Conservation (phyloP, 495 filamentous ascomycete genomes). For the Podospora comata region DNA sequence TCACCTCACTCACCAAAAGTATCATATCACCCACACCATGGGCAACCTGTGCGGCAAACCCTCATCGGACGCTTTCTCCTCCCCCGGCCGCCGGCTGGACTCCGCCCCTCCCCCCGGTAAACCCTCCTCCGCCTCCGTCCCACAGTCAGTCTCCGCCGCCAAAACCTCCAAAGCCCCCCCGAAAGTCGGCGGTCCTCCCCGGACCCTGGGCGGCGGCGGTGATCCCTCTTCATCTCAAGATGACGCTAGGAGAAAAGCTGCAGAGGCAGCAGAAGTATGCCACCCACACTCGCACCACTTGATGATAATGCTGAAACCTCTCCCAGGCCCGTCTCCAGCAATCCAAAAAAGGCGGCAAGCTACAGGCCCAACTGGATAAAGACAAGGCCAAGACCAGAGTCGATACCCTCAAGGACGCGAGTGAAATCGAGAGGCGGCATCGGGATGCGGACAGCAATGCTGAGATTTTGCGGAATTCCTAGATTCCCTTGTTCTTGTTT, state of each 20-base stretch:
- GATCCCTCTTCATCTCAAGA: constrained; percentile 17
- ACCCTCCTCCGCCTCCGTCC: constrained; percentile 37
- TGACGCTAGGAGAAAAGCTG: constrained; percentile 59
- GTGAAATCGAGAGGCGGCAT: constrained; percentile 52
- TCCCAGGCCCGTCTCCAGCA: constrained; percentile 46
- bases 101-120: constrained; percentile 39
- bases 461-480: constrained; percentile 53
- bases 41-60: constrained; percentile 71
- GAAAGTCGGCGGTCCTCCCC: constrained; percentile 50
- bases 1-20: neutral
- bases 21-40: constrained; percentile 45
- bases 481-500: neutral
- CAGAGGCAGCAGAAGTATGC: constrained; percentile 64
- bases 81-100: constrained; percentile 62
- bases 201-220: constrained; percentile 49
- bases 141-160: constrained; percentile 30
- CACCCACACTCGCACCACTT: constrained; percentile 20
- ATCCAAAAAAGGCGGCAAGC: constrained; percentile 50
- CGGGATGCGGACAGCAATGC: constrained; percentile 57
- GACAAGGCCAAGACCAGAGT: constrained; percentile 61
- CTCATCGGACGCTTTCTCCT: constrained; percentile 55
- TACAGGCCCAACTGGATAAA: constrained; percentile 39
- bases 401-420: constrained; percentile 56
- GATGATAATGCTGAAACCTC: neutral
- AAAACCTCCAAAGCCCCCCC: constrained; percentile 35